Conservation (phyloP, 495 filamentous ascomycete genomes). For the Penicillium malachiteum region DNA sequence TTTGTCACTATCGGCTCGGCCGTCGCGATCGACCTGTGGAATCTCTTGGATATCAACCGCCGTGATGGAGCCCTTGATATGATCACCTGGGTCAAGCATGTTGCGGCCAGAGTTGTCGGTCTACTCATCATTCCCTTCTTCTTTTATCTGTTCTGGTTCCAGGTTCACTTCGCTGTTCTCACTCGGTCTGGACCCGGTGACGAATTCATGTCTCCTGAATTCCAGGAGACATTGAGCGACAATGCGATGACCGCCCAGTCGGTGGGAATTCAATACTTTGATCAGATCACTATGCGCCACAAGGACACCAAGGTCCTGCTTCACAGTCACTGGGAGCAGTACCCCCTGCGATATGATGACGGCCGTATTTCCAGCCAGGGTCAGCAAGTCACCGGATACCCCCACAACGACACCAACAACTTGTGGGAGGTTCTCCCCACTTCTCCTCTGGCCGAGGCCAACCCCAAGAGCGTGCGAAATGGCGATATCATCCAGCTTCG, state of each 20-base stretch:
- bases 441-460: slow-evolving; percentile 48
- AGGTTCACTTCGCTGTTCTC: slow-evolving; percentile 93
- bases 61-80: slow-evolving; percentile 73
- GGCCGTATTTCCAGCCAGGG: slow-evolving; percentile 96
- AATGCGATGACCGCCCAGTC: slow-evolving; percentile 88
- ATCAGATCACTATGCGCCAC: slow-evolving; percentile 82
- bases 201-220: slow-evolving; percentile 98
- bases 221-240: slow-evolving; percentile 94
- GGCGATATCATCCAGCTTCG: slow-evolving; percentile 85
- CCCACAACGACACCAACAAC: slow-evolving; percentile 98
- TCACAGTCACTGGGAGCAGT: slow-evolving; percentile 86
- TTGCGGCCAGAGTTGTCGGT: slow-evolving; percentile 76
- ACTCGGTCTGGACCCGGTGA: slow-evolving; percentile 89
- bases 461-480: slow-evolving; percentile 69
- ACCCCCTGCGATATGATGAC: slow-evolving; percentile 95
- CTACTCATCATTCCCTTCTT: slow-evolving; percentile 90
- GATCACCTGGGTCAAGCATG: slow-evolving; percentile 82
- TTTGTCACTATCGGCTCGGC: slow-evolving; percentile 96
- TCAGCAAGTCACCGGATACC: slow-evolving; percentile 97
- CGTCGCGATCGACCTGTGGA: slow-evolving; percentile 92
- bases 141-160: slow-evolving; percentile 99
- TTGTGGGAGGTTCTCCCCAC: slow-evolving; percentile 90
- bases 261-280: slow-evolving; percentile 83
- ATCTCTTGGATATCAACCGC: slow-evolving; percentile 83
- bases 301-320: slow-evolving; percentile 97